Conservation (phyloP, 371 early-diverging fungal genomes). For the Circinella umbellata region DNA sequence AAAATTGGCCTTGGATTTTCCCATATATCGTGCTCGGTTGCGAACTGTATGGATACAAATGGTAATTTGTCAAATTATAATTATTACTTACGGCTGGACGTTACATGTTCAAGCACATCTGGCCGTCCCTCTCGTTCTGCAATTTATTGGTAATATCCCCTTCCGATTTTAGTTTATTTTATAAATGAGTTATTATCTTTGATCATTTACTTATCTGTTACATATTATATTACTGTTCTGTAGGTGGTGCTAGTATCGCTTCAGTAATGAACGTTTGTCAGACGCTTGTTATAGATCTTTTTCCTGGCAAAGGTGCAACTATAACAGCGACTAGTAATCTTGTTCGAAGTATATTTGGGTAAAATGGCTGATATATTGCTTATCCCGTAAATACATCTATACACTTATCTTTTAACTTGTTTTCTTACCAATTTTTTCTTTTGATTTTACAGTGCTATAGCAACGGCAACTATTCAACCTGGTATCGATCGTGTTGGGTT, state of each 20-base stretch:
- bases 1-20: constrained; percentile 25
- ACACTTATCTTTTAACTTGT: too few species aligned
- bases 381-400: too few species aligned
- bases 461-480: too few species aligned
- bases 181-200: neutral
- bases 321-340: too few species aligned
- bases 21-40: constrained; percentile 35
- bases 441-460: too few species aligned
- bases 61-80: constrained; percentile 17
- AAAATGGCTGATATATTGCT: too few species aligned
- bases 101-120: constrained; percentile 28
- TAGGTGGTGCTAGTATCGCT: constrained; percentile 16
- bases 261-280: constrained; percentile 29
- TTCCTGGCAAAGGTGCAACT: constrained; percentile 45
- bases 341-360: too few species aligned
- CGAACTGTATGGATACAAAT: constrained; percentile 28
- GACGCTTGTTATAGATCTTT: constrained; percentile 40
- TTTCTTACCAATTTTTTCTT: too few species aligned
- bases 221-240: neutral
- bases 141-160: constrained; percentile 23
- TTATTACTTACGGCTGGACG: constrained; percentile 38
- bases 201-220: too few species aligned
- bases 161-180: neutral
- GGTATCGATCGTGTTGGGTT: constrained; percentile 41
- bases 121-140: constrained; percentile 31